Base-by-base conservation (phyloP, 192 early-diverging fungal genomes). In the Coemansia sp. region DNA sequence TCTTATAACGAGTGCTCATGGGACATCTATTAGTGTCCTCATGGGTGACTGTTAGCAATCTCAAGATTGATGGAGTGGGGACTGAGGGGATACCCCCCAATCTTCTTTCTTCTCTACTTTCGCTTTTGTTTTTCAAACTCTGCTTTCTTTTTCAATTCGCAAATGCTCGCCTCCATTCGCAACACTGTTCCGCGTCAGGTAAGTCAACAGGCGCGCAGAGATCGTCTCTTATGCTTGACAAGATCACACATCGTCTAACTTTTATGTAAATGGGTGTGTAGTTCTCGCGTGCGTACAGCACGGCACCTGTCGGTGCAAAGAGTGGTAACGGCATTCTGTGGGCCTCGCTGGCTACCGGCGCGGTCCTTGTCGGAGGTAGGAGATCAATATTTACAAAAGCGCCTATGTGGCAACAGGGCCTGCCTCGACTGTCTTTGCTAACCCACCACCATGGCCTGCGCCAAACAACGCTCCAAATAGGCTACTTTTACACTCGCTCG, bases 311-410 rank as follows among this genome's bases (percentile, higher is more conserved):
- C 1, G 74, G 71, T 21, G 44, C 58, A 14, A 71, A 68, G 63
- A 72, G 44, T 44, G 61, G 67, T 37, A 78, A 71, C 41, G 67
- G 70, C 62, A 34, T 78, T 53, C 63, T 84, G 41, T 84, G 68
- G 66, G 82, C 74, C 15, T 70, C 74, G 25, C 62, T 84, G 55
- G 82, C 77, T 12, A 76, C 77, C 4, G 82, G 74, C 15, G 82
- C 73, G 8, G 77, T 78, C 38, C 67, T 84, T 41, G 74, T 70
- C 37, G 77, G 74, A 70, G 76, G 81, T 84, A 84, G 66, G 75
- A 68, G 48, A 15, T 19, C 68, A 51, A 25, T 50, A 29, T 39
- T 23, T 29, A 7, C 37, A 44, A 14, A 15, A 32, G 39, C 12
- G 57, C n/a, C 29, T 37, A 50, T 34, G 25, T 34, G 58, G 27